Percentiles rank a stretch among this genome's conserved stretches.
Evolutionary conservation across 306 rosid species (phyloP).

Genomic region (Prunus mume): DNA sequence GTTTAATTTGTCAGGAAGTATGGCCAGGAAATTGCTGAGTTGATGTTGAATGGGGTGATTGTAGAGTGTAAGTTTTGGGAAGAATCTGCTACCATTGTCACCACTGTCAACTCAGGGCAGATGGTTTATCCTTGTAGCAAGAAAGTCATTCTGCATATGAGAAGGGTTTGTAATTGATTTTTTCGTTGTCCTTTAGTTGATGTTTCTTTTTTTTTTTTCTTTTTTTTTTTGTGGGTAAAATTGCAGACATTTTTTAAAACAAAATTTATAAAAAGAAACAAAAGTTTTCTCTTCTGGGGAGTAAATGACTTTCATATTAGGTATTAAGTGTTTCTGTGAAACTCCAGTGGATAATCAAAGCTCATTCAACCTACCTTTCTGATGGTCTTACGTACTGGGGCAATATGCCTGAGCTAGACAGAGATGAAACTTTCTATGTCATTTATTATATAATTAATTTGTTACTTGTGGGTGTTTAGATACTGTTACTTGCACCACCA

Average conservation of each 20-base stretch:
- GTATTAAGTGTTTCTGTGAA: not conserved
- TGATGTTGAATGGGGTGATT: conserved; percentile 52
- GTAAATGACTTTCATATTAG: not conserved
- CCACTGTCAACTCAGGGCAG: conserved; percentile 54
- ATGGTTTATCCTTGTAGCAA: conserved; percentile 52
- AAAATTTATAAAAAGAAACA: not conserved
- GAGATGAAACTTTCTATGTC: not conserved
- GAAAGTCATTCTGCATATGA: conserved; percentile 43
- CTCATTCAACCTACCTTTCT: not conserved
- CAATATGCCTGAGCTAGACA: not conserved
- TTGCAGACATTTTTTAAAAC: not conserved
- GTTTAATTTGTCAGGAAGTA: conserved; percentile 39
- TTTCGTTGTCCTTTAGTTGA: conserved; percentile 1
- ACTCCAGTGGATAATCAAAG: not conserved
- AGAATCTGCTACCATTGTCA: conserved; percentile 48
- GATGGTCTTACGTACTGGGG: not conserved
- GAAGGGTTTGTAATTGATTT: conserved; percentile 43
- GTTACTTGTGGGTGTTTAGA: not conserved
- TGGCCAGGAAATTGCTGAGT: conserved; percentile 52
- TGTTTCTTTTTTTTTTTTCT: not conserved
- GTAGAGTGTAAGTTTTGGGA: conserved; percentile 61
- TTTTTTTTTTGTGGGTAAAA: not conserved
- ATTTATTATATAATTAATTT: not conserved
- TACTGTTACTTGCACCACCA: not conserved
- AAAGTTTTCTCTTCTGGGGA: not conserved